phyloP scores from a whole-genome alignment of 2,329 filamentous ascomycete genomes.

The Colletotrichum noveboracense region DNA sequence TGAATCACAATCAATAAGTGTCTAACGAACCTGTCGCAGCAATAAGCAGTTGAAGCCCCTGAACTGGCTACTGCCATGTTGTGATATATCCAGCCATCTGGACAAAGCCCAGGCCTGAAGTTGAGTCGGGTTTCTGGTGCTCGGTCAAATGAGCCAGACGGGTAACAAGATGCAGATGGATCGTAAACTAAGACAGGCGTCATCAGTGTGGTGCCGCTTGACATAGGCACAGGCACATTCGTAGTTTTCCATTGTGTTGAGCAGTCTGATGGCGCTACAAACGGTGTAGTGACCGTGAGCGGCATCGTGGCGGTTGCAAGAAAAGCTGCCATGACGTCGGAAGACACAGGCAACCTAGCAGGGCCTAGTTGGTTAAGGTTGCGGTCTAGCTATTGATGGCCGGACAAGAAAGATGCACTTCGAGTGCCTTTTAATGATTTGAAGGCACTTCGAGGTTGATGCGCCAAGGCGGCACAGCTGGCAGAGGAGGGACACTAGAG shows the following conservation, averaged over 20 bases:
- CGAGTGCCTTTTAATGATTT: neutral
- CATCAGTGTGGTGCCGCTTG: neutral
- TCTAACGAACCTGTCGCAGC: neutral
- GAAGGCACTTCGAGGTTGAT: neutral
- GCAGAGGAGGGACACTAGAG: neutral
- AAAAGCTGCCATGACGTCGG: neutral
- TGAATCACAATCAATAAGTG: neutral
- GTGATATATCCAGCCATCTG: neutral
- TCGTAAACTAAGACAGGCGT: neutral
- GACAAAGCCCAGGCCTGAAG: neutral
- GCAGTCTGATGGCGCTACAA: neutral
- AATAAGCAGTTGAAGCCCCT: neutral
- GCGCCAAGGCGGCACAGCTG: neutral
- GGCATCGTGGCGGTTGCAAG: neutral
- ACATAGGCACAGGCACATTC: neutral
- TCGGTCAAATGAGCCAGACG: neutral
- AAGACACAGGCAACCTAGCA: neutral
- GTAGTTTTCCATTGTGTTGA: neutral
- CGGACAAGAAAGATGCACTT: neutral
- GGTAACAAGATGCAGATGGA: neutral
- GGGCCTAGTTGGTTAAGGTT: neutral
- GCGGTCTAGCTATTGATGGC: neutral
- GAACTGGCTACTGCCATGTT: neutral
- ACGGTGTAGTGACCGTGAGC: neutral
- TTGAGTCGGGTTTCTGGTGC: neutral